Evolutionary conservation across 495 filamentous ascomycete genomes (phyloP).

Genomic region (Platismatia glauca): DNA sequence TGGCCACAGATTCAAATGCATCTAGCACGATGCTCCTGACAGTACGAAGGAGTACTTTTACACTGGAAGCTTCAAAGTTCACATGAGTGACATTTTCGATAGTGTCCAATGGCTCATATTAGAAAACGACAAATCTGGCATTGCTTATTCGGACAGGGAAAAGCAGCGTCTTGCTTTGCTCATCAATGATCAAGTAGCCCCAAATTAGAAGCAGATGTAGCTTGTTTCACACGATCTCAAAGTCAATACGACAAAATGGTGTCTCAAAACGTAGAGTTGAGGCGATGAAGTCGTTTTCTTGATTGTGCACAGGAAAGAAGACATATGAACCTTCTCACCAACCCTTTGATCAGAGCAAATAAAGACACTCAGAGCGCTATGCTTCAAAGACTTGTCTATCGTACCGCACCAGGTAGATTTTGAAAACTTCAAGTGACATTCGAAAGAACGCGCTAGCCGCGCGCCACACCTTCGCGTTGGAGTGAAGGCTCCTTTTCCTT

Average conservation of each 20-base stretch:
- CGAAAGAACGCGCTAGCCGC: conserved; percentile 8
- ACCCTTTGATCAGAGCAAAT: background rate
- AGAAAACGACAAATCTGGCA: background rate
- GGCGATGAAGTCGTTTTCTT: background rate
- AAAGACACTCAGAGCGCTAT: background rate
- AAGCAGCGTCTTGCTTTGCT: background rate
- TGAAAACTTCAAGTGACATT: background rate
- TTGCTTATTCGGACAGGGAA: background rate
- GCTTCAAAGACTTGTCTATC: background rate
- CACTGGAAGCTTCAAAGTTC: background rate
- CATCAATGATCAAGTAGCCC: background rate
- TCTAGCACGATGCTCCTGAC: background rate
- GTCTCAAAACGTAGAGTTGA: background rate
- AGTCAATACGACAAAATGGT: background rate
- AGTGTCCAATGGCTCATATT: background rate
- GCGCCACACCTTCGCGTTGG: conserved; percentile 5
- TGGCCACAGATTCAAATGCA: background rate
- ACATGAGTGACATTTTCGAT: background rate
- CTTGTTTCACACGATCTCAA: background rate
- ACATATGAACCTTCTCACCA: background rate
- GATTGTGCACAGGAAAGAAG: background rate
- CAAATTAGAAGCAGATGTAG: background rate
- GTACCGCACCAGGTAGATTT: too few relatives aligned
- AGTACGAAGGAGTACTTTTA: background rate
- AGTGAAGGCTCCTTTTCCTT: background rate